A percentile compares a stretch with the other conserved stretches of the same genome.
These are phyloP conservation scores for Aspergillus pseudotamarii DNA, from an alignment of 2,329 filamentous ascomycete species.

Conservation along the genomic window DNA sequence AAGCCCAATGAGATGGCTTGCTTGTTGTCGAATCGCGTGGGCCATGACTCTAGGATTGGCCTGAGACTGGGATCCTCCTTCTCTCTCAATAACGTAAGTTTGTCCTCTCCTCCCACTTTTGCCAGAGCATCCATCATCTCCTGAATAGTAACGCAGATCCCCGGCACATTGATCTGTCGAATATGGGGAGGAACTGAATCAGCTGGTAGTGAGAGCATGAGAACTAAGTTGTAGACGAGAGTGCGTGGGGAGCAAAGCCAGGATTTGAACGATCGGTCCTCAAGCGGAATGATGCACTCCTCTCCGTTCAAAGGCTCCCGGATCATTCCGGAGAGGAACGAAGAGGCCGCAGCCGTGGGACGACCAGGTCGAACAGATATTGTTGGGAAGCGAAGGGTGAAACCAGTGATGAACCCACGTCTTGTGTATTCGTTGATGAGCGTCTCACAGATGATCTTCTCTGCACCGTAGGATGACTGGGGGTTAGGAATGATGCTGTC, in stretches of 20 bases:
- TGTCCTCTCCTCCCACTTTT: constrained; percentile 58
- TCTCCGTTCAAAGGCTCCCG: constrained; percentile 63
- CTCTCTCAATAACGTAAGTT: constrained; percentile 54
- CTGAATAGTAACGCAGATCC: constrained; percentile 55
- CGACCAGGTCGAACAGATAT: constrained; percentile 63
- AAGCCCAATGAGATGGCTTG: constrained; percentile 57
- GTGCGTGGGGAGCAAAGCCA: constrained; percentile 59
- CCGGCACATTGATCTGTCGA: constrained; percentile 61
- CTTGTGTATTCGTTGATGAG: constrained; percentile 66
- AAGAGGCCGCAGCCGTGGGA: constrained; percentile 64
- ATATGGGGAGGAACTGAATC: constrained; percentile 47
- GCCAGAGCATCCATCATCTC: constrained; percentile 61
- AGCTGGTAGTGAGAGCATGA: constrained; percentile 48
- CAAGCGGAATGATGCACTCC: constrained; percentile 55
- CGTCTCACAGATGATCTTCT: constrained; percentile 65
- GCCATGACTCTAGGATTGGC: constrained; percentile 60
- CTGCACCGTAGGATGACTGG: constrained; percentile 64
- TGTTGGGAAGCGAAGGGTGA: constrained; percentile 62
- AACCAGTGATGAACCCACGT: constrained; percentile 60
- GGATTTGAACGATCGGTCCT: constrained; percentile 53
- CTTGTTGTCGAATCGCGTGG: constrained; percentile 57
- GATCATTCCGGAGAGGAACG: constrained; percentile 65
- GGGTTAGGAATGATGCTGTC: constrained; percentile 60
- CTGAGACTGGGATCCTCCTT: constrained; percentile 54
- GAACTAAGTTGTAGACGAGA: constrained; percentile 57